Conservation (phyloP, 78 protist genomes). For the Dictyostelium citrinum region DNA sequence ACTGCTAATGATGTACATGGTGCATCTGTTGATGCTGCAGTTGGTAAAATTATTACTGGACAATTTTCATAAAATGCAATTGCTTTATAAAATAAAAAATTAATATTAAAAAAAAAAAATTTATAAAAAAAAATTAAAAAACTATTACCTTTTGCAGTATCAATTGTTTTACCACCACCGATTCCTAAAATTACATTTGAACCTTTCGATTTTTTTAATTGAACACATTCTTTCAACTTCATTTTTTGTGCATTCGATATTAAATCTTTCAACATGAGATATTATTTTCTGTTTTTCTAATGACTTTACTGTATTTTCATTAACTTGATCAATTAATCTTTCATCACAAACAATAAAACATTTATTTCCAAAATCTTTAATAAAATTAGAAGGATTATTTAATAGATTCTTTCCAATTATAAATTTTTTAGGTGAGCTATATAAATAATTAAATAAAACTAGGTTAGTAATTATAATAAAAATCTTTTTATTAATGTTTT, state of each 20-base stretch:
- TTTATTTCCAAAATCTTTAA: not conserved
- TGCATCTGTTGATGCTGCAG: not conserved
- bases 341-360: not conserved
- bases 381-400: not conserved
- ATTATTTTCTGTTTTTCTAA: not conserved
- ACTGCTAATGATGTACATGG: not conserved
- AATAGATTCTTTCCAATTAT: not conserved
- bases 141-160: not conserved
- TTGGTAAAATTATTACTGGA: not conserved
- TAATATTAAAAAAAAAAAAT: not conserved
- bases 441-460: no score
- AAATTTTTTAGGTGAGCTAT: not conserved
- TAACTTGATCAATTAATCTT: not conserved
- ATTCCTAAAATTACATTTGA: not conserved
- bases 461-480: not conserved
- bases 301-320: not conserved
- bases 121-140: not conserved
- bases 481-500: not conserved
- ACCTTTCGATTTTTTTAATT: not conserved
- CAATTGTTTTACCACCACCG: not conserved
- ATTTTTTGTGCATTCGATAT: not conserved
- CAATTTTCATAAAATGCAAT: not conserved
- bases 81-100: not conserved
- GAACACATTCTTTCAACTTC: not conserved
- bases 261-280: not conserved